phyloP scores from a whole-genome alignment of 2,329 filamentous ascomycete species.

The Aspergillus uvarum region DNA sequence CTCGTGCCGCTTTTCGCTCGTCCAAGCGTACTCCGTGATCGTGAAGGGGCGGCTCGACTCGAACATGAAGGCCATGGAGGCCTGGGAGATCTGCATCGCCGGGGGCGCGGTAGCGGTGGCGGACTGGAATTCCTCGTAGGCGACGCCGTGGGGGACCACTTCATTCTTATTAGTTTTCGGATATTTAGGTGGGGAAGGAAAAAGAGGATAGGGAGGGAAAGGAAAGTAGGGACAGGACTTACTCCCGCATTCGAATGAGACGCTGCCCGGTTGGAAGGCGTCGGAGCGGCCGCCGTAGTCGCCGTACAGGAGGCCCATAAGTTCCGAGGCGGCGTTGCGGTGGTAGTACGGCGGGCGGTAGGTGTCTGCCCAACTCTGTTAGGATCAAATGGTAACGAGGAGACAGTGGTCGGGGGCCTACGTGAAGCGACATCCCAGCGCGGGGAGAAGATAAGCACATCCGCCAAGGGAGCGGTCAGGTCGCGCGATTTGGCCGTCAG shows the following conservation, averaged over 20 bases:
- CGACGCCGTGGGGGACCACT: conserved; percentile 40
- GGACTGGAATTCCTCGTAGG: conserved; percentile 36
- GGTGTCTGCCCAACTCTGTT: conserved; percentile 27
- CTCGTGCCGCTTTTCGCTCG: conserved; percentile 43
- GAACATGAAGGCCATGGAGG: conserved; percentile 38
- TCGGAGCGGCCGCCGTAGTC: conserved; percentile 37
- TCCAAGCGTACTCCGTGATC: conserved; percentile 39
- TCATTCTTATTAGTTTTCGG: conserved; percentile 3
- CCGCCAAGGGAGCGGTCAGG: conserved; percentile 34
- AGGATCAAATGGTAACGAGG: background rate
- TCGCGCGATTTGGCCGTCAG: conserved; percentile 43
- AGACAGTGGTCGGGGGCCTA: conserved; percentile 16
- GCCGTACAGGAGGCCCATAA: conserved; percentile 41
- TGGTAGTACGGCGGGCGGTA: conserved; percentile 46
- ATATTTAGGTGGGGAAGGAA: background rate
- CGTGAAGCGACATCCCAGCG: conserved; percentile 42
- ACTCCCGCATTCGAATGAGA: conserved; percentile 39
- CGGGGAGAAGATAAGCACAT: conserved; percentile 43
- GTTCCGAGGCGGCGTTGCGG: conserved; percentile 41
- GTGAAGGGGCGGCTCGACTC: conserved; percentile 37
- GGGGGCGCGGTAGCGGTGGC: conserved; percentile 29
- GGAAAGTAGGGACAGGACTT: conserved; percentile 10
- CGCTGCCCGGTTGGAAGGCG: conserved; percentile 34
- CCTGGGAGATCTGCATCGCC: conserved; percentile 32
- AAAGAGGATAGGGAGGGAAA: too few species aligned